phyloP scores from a whole-genome alignment of 169 alveolate genomes.

The Cryptosporidium muris region DNA sequence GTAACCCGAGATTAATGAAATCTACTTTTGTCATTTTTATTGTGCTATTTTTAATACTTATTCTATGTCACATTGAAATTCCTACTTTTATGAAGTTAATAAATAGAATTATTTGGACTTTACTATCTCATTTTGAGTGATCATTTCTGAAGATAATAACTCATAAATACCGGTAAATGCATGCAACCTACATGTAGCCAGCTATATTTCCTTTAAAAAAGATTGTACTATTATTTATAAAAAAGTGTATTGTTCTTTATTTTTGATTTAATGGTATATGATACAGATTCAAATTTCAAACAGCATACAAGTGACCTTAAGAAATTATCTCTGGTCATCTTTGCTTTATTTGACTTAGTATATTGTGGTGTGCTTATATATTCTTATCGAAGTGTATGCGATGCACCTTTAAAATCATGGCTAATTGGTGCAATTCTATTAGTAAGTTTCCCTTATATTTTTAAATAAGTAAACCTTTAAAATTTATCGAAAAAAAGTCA shows the following conservation, averaged over 20 bases:
- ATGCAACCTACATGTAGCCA: neutral
- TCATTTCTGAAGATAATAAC: too few species aligned
- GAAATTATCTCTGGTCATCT: slow-evolving; percentile 39
- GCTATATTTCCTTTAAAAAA: neutral
- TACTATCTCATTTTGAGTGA: too few species aligned
- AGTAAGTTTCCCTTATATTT: slow-evolving; percentile 18
- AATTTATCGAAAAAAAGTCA: slow-evolving; percentile 13
- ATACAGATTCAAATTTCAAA: slow-evolving; percentile 32
- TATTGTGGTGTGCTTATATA: slow-evolving; percentile 38
- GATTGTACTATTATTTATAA: neutral
- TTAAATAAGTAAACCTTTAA: neutral
- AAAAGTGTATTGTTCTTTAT: neutral
- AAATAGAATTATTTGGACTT: too few species aligned
- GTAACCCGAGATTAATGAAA: too few species aligned
- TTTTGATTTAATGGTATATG: slow-evolving; percentile 13
- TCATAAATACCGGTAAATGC: neutral
- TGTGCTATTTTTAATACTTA: too few species aligned
- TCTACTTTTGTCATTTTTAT: too few species aligned
- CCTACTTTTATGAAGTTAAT: too few species aligned
- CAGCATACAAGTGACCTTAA: slow-evolving; percentile 58
- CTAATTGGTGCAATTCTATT: slow-evolving; percentile 53
- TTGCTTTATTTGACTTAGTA: slow-evolving; percentile 18
- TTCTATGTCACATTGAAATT: too few species aligned
- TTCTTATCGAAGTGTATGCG: slow-evolving; percentile 55
- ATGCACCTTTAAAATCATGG: slow-evolving; percentile 68